phyloP scores from a whole-genome alignment of 129 eudicot genomes.

The Chrysanthemum makinoi region DNA sequence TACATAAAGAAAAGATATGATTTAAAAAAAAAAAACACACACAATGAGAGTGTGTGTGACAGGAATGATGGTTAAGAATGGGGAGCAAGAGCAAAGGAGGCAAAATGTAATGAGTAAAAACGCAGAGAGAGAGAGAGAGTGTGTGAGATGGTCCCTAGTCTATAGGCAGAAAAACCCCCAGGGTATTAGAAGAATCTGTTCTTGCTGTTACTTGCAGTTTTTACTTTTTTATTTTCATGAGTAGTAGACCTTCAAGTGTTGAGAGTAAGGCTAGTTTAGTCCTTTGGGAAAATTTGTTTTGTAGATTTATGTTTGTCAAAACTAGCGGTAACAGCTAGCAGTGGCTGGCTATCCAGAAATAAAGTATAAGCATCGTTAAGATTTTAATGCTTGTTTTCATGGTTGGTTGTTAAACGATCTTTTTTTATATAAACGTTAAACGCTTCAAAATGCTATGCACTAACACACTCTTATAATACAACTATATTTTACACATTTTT shows the following conservation, averaged over 20 bases:
- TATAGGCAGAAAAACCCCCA: conserved; percentile 35
- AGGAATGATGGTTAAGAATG: conserved; percentile 24
- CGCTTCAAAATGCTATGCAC: no score
- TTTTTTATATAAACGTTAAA: no score
- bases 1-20: conserved; percentile 9
- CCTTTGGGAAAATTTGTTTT: conserved; percentile 11
- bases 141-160: conserved; percentile 46
- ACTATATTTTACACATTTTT: no score
- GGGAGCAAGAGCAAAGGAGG: conserved; percentile 19
- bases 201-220: conserved; percentile 37
- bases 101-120: conserved; percentile 33
- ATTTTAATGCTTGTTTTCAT: no score
- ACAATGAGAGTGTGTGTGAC: conserved; percentile 22
- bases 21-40: not conserved
- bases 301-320: no score
- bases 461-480: no score
- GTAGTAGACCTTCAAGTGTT: conserved; percentile 4
- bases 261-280: not conserved
- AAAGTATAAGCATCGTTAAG: no score
- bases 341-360: no score
- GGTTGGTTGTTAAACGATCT: no score
- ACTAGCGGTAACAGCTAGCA: no score
- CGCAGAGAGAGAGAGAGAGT: conserved; percentile 8
- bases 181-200: conserved; percentile 34
- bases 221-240: not conserved